Percentiles rank a stretch among this genome's conserved stretches.
phyloP scores from a whole-genome alignment of 257 asterid genomes.

The Anisodus tanguticus region DNA sequence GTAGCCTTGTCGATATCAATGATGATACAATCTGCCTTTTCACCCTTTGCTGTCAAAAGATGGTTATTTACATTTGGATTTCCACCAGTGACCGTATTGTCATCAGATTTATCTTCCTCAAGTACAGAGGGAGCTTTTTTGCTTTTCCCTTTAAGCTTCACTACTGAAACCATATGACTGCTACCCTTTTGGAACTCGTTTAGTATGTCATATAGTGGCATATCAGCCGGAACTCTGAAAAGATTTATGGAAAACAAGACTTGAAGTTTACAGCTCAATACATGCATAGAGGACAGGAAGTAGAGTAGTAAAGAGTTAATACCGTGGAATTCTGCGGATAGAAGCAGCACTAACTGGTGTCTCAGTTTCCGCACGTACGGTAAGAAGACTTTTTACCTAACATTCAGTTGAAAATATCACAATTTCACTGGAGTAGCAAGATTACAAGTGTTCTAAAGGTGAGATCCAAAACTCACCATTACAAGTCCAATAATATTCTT shows the following conservation, averaged over 20 bases:
- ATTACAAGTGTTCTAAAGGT: constrained; percentile 14
- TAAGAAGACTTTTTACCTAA: constrained; percentile 88
- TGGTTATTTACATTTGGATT: constrained; percentile 52
- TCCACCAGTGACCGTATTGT: constrained; percentile 39
- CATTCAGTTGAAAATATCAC: constrained; percentile 2
- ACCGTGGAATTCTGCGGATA: constrained; percentile 90
- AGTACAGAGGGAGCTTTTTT: constrained; percentile 47
- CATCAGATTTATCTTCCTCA: constrained; percentile 51
- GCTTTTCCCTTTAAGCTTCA: constrained; percentile 58
- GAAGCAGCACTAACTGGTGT: constrained; percentile 89
- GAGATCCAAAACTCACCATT: constrained; percentile 51
- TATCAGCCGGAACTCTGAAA: constrained; percentile 81
- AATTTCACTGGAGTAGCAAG: not conserved
- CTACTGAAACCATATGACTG: constrained; percentile 95
- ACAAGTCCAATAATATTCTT: constrained; percentile 80
- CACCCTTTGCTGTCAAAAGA: constrained; percentile 45
- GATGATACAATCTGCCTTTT: constrained; percentile 46
- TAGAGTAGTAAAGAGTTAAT: constrained; percentile 27
- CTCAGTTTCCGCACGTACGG: constrained; percentile 83
- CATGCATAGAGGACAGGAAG: constrained; percentile 18
- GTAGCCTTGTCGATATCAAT: constrained; percentile 62
- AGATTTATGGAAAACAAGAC: constrained; percentile 33
- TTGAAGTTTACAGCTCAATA: not conserved
- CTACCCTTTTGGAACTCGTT: constrained; percentile 84
- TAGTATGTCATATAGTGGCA: constrained; percentile 90